phyloP scores from a whole-genome alignment of 2,329 filamentous ascomycete species.

The Cytospora piceae region DNA sequence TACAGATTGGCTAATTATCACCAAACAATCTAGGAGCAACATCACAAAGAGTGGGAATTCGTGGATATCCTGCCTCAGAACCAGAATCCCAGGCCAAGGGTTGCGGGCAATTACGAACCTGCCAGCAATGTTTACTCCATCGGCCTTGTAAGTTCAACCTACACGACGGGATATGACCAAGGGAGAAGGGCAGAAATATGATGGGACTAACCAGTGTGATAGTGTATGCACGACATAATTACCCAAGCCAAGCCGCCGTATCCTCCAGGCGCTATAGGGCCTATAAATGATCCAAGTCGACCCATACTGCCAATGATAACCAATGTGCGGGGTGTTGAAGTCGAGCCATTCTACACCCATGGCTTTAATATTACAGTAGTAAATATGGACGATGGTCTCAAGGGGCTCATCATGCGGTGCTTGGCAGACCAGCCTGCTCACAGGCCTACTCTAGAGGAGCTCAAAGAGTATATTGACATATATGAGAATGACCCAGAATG shows the following conservation, averaged over 20 bases:
- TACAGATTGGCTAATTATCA: no score
- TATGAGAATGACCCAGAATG: conserved; percentile 1
- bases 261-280: conserved; percentile 5
- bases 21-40: neutral
- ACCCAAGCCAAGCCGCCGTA: conserved; percentile 3
- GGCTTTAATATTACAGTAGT: neutral
- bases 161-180: no score
- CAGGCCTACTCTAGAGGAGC: conserved; percentile 12
- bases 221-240: conserved; percentile 13
- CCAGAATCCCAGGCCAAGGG: conserved; percentile 9
- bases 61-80: conserved; percentile 13
- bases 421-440: conserved; percentile 13
- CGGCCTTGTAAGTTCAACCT: conserved; percentile 4
- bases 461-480: neutral
- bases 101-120: conserved; percentile 18
- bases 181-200: neutral
- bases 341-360: conserved; percentile 10
- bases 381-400: neutral
- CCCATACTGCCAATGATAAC: neutral
- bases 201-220: neutral
- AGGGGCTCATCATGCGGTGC: conserved; percentile 10
- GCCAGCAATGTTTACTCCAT: conserved; percentile 18
- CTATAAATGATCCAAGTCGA: conserved; percentile 1
- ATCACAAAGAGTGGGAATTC: conserved; percentile 20
- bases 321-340: neutral